Conservation (phyloP, 768 basidiomycete species). For the Termitomyces sp. region DNA sequence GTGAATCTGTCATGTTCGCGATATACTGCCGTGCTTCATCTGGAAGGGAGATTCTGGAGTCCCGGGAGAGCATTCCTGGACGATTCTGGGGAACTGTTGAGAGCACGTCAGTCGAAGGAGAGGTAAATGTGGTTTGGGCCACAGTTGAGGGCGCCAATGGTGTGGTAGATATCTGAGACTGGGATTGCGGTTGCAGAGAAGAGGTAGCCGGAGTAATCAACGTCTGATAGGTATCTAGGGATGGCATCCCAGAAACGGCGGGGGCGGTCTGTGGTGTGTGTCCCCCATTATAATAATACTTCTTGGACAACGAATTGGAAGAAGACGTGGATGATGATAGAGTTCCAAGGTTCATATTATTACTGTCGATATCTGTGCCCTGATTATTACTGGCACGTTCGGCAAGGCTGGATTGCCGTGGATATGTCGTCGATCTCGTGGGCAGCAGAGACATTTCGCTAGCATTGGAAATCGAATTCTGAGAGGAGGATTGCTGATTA, state of each 20-base stretch:
- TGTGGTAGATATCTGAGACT: conserved; percentile 4
- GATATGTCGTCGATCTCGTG: conserved; percentile 13
- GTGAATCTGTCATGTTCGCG: conserved; percentile 60
- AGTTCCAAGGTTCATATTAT: conserved; percentile 10
- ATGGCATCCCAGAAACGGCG: conserved; percentile 11
- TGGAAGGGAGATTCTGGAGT: conserved; percentile 65
- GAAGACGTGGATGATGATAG: conserved; percentile 1
- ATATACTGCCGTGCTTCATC: conserved; percentile 76
- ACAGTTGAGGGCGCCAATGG: conserved; percentile 13
- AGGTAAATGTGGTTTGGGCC: conserved; percentile 14
- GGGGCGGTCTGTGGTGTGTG: conserved; percentile 17
- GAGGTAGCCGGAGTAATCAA: neutral
- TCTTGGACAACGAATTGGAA: conserved; percentile 6
- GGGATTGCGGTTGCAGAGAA: neutral
- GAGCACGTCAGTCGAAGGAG: conserved; percentile 21
- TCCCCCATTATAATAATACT: conserved; percentile 6
- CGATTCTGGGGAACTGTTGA: conserved; percentile 27
- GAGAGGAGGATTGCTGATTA: conserved; percentile 1
- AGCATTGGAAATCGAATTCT: conserved; percentile 1
- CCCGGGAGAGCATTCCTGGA: conserved; percentile 40
- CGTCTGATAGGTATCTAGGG: conserved; percentile 5
- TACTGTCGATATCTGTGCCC: conserved; percentile 12
- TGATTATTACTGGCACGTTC: conserved; percentile 26
- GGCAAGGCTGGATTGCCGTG: conserved; percentile 32
- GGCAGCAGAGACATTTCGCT: conserved; percentile 2